Percentiles rank a stretch among this genome's conserved stretches.
phyloP scores from a whole-genome alignment of 2,329 filamentous ascomycete genomes.

The Aplosporella prunicola region DNA sequence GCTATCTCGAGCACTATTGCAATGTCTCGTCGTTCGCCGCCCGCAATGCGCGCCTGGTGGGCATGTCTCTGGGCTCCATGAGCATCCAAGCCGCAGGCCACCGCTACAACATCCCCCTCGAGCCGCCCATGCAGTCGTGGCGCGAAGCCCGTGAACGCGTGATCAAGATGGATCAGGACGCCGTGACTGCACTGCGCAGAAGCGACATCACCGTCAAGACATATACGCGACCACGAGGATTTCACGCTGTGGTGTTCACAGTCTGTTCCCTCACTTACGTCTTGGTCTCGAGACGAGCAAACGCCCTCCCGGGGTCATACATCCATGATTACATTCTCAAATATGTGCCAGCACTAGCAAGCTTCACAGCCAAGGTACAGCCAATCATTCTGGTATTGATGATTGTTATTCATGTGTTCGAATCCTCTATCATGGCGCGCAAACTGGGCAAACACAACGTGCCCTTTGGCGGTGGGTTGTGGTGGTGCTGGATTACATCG shows the following conservation, averaged over 20 bases:
- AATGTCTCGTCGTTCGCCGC: constrained; percentile 47
- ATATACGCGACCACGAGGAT: constrained; percentile 41
- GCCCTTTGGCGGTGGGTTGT: constrained; percentile 37
- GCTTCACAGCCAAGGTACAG: constrained; percentile 50
- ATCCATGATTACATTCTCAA: constrained; percentile 31
- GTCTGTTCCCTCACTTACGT: constrained; percentile 28
- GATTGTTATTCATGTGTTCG: constrained; percentile 54
- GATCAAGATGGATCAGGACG: constrained; percentile 60
- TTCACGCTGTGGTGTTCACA: constrained; percentile 46
- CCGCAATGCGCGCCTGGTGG: constrained; percentile 50
- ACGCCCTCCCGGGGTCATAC: constrained; percentile 26
- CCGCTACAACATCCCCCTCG: constrained; percentile 48
- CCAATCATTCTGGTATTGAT: constrained; percentile 50
- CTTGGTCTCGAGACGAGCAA: constrained; percentile 19
- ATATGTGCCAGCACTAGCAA: constrained; percentile 49
- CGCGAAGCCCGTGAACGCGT: constrained; percentile 60
- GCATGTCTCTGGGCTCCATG: constrained; percentile 56
- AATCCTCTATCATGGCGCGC: constrained; percentile 44
- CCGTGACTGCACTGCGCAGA: constrained; percentile 51
- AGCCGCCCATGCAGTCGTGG: constrained; percentile 60
- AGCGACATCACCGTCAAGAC: constrained; percentile 46
- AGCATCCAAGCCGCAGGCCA: constrained; percentile 47
- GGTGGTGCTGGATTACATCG: constrained; percentile 46
- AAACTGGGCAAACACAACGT: constrained; percentile 45
- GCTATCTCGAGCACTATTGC: constrained; percentile 69